Conservation (phyloP, 768 basidiomycete genomes). For the Agrocybe pediades region DNA sequence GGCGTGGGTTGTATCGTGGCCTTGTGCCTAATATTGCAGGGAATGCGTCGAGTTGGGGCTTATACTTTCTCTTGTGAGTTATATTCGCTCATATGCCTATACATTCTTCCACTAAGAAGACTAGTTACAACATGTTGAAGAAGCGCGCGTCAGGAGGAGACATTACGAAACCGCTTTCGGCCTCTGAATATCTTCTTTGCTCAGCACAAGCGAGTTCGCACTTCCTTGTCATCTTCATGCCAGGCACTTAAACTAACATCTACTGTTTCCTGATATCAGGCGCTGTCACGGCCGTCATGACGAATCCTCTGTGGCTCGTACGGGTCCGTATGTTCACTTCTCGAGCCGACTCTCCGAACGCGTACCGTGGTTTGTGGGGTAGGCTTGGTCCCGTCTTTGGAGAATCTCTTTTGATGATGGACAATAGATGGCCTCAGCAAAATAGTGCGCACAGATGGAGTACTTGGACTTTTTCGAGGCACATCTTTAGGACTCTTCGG, state of each 20-base stretch:
- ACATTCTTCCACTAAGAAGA: neutral
- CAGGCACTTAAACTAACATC: constrained; percentile 4
- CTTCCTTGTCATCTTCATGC: constrained; percentile 11
- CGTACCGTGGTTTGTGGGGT: constrained; percentile 85
- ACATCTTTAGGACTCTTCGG: constrained; percentile 88
- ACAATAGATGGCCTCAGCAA: constrained; percentile 62
- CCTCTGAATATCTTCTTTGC: constrained; percentile 81
- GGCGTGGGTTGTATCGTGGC: constrained; percentile 88
- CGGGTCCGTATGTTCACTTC: constrained; percentile 97
- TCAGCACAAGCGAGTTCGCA: constrained; percentile 96
- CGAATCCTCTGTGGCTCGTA: constrained; percentile 98
- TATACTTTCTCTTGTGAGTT: constrained; percentile 96
- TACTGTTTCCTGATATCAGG: constrained; percentile 48
- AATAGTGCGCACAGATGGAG: constrained; percentile 74
- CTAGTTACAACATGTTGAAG: constrained; percentile 93
- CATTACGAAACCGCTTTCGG: constrained; percentile 65
- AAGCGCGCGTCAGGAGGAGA: constrained; percentile 72
- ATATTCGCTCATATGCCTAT: constrained; percentile 5
- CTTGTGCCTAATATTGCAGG: constrained; percentile 90
- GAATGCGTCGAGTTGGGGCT: constrained; percentile 95
- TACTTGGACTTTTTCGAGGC: constrained; percentile 82
- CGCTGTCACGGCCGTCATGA: constrained; percentile 90
- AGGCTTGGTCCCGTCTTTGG: constrained; percentile 24
- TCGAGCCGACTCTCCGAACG: constrained; percentile 56
- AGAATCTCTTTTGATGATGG: neutral